Evolutionary conservation across 257 asterid species (phyloP).

Genomic region (Ophiorrhiza pumila): DNA sequence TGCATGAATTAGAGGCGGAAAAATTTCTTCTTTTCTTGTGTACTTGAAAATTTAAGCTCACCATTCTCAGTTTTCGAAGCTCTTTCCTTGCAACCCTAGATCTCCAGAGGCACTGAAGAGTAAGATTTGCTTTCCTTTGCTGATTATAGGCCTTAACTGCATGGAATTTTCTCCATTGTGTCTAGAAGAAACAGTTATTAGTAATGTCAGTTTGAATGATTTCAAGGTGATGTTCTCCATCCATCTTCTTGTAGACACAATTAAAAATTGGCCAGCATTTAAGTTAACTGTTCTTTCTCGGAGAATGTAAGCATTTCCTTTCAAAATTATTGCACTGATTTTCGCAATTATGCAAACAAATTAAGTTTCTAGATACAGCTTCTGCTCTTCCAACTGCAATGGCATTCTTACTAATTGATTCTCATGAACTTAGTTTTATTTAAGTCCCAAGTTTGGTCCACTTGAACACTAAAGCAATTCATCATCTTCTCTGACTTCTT

Average conservation of each 20-base stretch:
- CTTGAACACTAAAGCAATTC: not conserved
- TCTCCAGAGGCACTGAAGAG: conserved; percentile 95
- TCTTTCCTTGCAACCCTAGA: conserved; percentile 76
- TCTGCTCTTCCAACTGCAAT: not conserved
- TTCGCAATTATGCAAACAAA: not conserved
- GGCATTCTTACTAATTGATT: not conserved
- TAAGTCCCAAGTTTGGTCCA: not conserved
- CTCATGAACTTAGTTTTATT: not conserved
- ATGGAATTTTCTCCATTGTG: conserved; percentile 74
- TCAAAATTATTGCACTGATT: not conserved
- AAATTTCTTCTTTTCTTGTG: not conserved
- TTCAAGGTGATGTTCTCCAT: not conserved
- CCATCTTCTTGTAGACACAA: not conserved
- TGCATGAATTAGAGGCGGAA: not conserved
- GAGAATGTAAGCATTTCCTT: not conserved
- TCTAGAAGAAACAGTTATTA: conserved; percentile 39
- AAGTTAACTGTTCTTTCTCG: not conserved
- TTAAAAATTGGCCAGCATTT: not conserved
- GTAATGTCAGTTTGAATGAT: conserved; percentile 14
- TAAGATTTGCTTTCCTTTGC: conserved; percentile 49
- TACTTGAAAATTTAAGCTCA: conserved; percentile 25
- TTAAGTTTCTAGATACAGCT: not conserved
- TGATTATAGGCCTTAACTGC: conserved; percentile 51
- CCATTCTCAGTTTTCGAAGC: conserved; percentile 83
- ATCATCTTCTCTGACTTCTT: not conserved